Evolutionary conservation across 441 rosid genomes (phyloP), one percentile per base, ranked within the genome.

Genomic region (Pelargonium myrrhifolium): DNA sequence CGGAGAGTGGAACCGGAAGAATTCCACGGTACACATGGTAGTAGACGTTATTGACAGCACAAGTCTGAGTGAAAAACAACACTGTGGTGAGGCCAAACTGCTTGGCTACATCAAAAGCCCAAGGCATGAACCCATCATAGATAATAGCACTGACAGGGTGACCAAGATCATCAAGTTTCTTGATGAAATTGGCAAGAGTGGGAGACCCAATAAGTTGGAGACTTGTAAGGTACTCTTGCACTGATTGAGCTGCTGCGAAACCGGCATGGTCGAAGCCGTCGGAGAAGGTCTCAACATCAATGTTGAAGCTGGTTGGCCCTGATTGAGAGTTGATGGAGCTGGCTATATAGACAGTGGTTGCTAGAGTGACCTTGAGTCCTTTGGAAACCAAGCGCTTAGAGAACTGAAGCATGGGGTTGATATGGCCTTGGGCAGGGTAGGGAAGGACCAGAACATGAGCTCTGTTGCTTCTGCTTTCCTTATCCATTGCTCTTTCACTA

Each of bases 361-460:
- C 62, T 18, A 56, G 62, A 21, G 62, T 56, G 62, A 28, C 12
- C 18, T 56, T 56, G 62, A 55, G 22, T 17, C 61, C 61, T 55
- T 20, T 55, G 22, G 26, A 55, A 24, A 55, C 61, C 11, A 56
- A 11, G 11, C 62, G 62, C 28, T 56, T 56, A 22, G 62, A 56
- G 62, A 56, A 56, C 14, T 56, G 62, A 22, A 56, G 62, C 62
- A 56, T 56, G 4, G 24, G 62, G 14, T 56, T 56, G 10, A 56
- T 56, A 28, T 56, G 62, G 12, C 59, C 59, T 9, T 40, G 61
- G 40, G 62, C 37, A 17, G 69, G 69, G 31, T 66, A 51, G 1
- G 6, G 22, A 28, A 31, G 31, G 17, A 66, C 58, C 58, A 15
- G 10, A 35, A 28, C 69, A 66, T n/a, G 9, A 5, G 62, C 43